Conservation (phyloP, 257 asterid species). For the Euphrasia confusa region DNA sequence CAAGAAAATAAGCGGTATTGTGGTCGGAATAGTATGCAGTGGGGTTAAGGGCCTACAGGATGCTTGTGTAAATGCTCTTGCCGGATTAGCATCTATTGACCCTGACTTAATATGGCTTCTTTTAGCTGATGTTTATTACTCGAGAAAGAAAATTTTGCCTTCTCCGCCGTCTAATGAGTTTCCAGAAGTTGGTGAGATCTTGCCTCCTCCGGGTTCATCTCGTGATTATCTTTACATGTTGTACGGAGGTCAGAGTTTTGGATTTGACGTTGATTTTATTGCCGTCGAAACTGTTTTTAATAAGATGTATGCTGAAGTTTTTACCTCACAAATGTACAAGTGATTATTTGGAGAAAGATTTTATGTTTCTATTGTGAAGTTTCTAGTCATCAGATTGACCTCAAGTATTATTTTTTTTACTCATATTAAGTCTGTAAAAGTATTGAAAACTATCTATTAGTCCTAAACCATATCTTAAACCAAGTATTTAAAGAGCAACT, state of each 20-base stretch:
- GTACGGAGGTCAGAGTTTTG: constrained; percentile 84
- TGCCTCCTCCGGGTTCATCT: constrained; percentile 58
- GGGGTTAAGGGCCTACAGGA: constrained; percentile 74
- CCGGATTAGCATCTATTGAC: constrained; percentile 65
- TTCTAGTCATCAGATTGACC: background rate
- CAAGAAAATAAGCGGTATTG: constrained; percentile 75
- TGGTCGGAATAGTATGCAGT: constrained; percentile 73
- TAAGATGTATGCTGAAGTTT: constrained; percentile 36
- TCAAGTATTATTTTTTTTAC: background rate
- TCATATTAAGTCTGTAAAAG: no score
- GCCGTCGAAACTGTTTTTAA: constrained; percentile 60
- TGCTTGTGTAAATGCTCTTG: constrained; percentile 61
- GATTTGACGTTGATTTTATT: constrained; percentile 63
- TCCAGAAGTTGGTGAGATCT: constrained; percentile 44
- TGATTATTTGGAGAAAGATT: constrained; percentile 8
- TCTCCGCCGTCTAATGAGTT: constrained; percentile 48
- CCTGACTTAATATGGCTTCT: constrained; percentile 94
- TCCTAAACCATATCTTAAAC: background rate
- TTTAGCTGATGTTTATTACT: constrained; percentile 81
- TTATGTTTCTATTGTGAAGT: background rate
- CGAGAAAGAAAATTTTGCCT: constrained; percentile 40
- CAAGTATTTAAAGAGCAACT: background rate
- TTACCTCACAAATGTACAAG: constrained; percentile 36
- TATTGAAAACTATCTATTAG: background rate
- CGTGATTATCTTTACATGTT: constrained; percentile 62